Evolutionary conservation across 495 filamentous ascomycete genomes (phyloP).

Genomic region (Lepidopterella palustris): DNA sequence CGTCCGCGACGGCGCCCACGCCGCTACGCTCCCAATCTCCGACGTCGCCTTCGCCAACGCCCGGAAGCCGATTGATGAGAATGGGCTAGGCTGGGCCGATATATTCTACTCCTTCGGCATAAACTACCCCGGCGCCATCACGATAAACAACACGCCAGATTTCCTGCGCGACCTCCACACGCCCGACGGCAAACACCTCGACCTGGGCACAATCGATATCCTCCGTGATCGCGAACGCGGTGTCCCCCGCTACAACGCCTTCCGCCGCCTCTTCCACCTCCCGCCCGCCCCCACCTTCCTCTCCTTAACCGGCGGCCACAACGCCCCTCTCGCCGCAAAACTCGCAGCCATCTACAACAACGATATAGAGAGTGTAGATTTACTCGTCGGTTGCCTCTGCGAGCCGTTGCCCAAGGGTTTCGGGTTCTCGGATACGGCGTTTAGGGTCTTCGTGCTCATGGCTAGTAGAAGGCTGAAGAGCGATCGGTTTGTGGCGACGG

Average conservation of each 20-base stretch:
- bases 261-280: conserved; percentile 41
- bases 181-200: conserved; percentile 33
- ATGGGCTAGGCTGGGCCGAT: conserved; percentile 35
- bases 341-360: conserved; percentile 31
- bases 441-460: conserved; percentile 40
- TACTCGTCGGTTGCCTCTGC: conserved; percentile 35
- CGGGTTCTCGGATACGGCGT: conserved; percentile 42
- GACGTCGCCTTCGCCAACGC: conserved; percentile 36
- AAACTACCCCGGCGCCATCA: conserved; percentile 43
- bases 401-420: conserved; percentile 41
- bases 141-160: conserved; percentile 37
- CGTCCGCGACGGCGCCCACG: conserved; percentile 31
- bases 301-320: conserved; percentile 36
- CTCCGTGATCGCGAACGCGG: conserved; percentile 43
- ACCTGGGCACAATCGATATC: conserved; percentile 42
- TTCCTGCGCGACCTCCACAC: conserved; percentile 37
- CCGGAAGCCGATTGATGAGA: conserved; percentile 26
- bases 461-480: conserved; percentile 33
- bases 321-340: conserved; percentile 30
- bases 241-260: conserved; percentile 42
- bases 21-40: conserved; percentile 28
- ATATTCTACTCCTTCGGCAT: conserved; percentile 44
- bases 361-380: conserved; percentile 38
- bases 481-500: conserved; percentile 37
- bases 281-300: conserved; percentile 29